Evolutionary conservation across 1,284 basidiomycete genomes (phyloP), one percentile per base, ranked within the genome.

Genomic region (Rhodotorula sp.): DNA sequence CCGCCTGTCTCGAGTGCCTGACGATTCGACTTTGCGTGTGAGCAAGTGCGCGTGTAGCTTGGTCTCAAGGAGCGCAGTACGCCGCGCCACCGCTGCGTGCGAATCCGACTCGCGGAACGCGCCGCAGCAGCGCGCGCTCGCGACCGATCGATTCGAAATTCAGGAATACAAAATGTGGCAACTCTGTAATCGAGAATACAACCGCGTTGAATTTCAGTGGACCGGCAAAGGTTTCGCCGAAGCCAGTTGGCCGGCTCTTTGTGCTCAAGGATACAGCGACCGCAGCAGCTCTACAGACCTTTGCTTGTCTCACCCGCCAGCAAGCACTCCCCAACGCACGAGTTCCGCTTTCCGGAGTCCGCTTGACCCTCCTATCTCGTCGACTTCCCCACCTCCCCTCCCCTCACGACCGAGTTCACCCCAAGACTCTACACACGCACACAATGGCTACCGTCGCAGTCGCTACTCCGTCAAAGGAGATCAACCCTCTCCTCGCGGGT

Each of bases 401-500:
- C 24, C 22, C 57, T 37, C 62, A 42, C 37, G 37, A 42, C 37
- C 37, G 37, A n/a, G 53, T 37, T 63, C 48, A 12, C 12, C 12
- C 26, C 46, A 17, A 29, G 3, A 5, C 12, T 29, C 33, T 33
- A 17, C 54, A 1, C 15, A 17, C 26, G 8, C 2, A 15, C 37
- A 65, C 18, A 6, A 69, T 72, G 70, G 62, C 51, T 14, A 59
- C 53, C 20, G 68, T 63, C 20, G 70, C 69, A 20, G 64, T 64
- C 44, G 71, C 70, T 7, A 53, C 59, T 1, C 71, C 66, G 14
- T 48, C 63, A 15, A 75, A 73, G 68, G 42, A 66, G 45, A 46
- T 75, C 64, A 72, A 75, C 64, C 73, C 73, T 6, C 15, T 75
- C 17, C 68, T 75, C 18, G 73, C 68, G 15, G 64, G 73, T 75